phyloP scores from a whole-genome alignment of 768 basidiomycete genomes.

The Clitopilus passeckerianus region DNA sequence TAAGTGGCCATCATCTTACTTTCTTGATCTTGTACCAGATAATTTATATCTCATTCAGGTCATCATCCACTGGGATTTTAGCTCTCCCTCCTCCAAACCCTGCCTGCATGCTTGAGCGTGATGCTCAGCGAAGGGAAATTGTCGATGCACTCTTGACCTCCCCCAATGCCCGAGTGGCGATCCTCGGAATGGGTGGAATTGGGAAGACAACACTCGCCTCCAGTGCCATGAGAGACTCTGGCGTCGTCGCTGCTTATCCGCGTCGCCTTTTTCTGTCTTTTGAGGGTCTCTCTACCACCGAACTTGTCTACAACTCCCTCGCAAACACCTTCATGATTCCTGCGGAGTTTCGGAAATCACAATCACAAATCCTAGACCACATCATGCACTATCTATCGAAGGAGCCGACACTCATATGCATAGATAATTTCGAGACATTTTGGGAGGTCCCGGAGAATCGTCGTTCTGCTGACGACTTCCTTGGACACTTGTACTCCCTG shows the following conservation, averaged over 20 bases:
- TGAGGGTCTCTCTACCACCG: background rate
- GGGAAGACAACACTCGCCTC: slow-evolving; percentile 7
- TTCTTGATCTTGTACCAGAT: background rate
- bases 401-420: background rate
- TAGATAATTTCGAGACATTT: background rate
- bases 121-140: background rate
- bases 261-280: background rate
- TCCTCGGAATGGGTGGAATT: slow-evolving; percentile 1
- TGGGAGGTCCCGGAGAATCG: background rate
- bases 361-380: background rate
- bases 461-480: background rate
- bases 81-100: background rate
- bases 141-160: background rate
- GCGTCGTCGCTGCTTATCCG: background rate
- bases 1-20: background rate
- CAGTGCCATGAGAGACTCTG: background rate
- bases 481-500: background rate
- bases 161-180: background rate
- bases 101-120: background rate
- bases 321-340: background rate
- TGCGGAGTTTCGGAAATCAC: background rate
- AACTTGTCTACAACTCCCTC: background rate
- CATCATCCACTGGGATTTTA: background rate
- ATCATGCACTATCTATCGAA: background rate
- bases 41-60: background rate